phyloP scores from a whole-genome alignment of 768 basidiomycete genomes.

The Daedaleopsis nitida region DNA sequence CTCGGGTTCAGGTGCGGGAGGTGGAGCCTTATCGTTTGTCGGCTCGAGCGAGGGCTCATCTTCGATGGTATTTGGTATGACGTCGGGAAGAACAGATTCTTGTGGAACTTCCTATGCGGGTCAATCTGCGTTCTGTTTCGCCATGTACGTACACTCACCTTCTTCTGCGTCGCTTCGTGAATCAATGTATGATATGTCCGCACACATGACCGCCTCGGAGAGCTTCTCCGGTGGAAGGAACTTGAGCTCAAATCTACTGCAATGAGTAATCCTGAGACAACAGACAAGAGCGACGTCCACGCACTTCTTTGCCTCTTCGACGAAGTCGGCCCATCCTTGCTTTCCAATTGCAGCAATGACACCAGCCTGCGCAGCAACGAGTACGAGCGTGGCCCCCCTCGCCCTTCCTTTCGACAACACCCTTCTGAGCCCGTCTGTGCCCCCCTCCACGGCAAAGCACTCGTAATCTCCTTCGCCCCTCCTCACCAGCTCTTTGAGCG shows the following conservation, averaged over 20 bases:
- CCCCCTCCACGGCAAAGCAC: slow-evolving; percentile 54
- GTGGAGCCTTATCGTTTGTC: not conserved
- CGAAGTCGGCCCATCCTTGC: slow-evolving; percentile 56
- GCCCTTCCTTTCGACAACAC: slow-evolving; percentile 53
- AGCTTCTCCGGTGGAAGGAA: slow-evolving; percentile 51
- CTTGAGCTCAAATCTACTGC: slow-evolving; percentile 40
- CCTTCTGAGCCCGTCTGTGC: slow-evolving; percentile 51
- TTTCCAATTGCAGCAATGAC: slow-evolving; percentile 54
- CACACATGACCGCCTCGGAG: slow-evolving; percentile 48
- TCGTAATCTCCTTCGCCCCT: slow-evolving; percentile 66
- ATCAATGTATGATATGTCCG: slow-evolving; percentile 37
- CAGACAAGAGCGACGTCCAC: slow-evolving; percentile 1
- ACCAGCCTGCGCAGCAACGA: slow-evolving; percentile 52
- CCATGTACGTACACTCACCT: slow-evolving; percentile 1
- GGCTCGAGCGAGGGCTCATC: slow-evolving; percentile 48
- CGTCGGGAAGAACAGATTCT: slow-evolving; percentile 46
- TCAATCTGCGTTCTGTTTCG: not conserved
- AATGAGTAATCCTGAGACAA: slow-evolving; percentile 1
- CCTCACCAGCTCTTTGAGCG: slow-evolving; percentile 54
- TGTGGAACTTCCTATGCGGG: slow-evolving; percentile 19
- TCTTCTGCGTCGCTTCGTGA: slow-evolving; percentile 38
- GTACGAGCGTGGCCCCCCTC: slow-evolving; percentile 44
- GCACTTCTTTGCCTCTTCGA: slow-evolving; percentile 53
- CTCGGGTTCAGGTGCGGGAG: not conserved
- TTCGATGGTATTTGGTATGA: slow-evolving; percentile 54